Conservation (phyloP, 228 moss, liverwort and hornwort genomes). For the Sphagnum magellanicum region DNA sequence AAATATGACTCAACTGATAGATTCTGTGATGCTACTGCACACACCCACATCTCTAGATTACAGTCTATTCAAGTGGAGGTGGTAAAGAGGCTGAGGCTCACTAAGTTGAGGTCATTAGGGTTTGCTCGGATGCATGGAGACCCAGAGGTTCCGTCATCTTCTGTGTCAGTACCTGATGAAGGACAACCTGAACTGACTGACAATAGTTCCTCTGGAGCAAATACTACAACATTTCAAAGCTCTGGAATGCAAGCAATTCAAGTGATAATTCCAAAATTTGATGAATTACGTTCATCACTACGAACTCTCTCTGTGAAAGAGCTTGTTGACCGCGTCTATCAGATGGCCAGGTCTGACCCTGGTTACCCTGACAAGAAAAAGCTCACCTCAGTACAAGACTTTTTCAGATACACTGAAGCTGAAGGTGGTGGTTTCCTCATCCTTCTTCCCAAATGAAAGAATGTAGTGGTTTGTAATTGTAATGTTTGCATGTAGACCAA, state of each 20-base stretch:
- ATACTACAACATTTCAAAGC: neutral
- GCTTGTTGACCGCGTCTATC: constrained; percentile 36
- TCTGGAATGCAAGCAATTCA: constrained; percentile 31
- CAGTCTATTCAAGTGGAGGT: constrained; percentile 11
- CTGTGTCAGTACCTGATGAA: constrained; percentile 21
- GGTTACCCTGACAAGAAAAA: constrained; percentile 63
- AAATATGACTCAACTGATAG: too few relatives aligned
- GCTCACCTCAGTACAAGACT: constrained; percentile 58
- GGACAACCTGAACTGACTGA: constrained; percentile 18
- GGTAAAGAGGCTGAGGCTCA: constrained; percentile 12
- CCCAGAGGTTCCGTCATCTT: constrained; percentile 20
- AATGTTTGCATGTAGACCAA: too few relatives aligned
- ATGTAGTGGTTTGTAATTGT: too few relatives aligned
- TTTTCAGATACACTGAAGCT: constrained; percentile 55
- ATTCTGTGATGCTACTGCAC: too few relatives aligned
- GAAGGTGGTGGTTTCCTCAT: constrained; percentile 28
- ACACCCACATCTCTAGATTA: too few relatives aligned
- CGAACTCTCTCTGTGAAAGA: constrained; percentile 47
- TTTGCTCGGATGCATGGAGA: constrained; percentile 41
- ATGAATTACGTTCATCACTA: constrained; percentile 30
- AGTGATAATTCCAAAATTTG: constrained; percentile 50
- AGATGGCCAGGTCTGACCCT: constrained; percentile 27
- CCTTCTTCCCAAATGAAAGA: neutral
- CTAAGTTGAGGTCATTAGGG: constrained; percentile 17
- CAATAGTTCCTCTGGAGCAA: neutral